Base-by-base conservation (phyloP, 2,329 filamentous ascomycete species). In the Geosmithia morbida region DNA sequence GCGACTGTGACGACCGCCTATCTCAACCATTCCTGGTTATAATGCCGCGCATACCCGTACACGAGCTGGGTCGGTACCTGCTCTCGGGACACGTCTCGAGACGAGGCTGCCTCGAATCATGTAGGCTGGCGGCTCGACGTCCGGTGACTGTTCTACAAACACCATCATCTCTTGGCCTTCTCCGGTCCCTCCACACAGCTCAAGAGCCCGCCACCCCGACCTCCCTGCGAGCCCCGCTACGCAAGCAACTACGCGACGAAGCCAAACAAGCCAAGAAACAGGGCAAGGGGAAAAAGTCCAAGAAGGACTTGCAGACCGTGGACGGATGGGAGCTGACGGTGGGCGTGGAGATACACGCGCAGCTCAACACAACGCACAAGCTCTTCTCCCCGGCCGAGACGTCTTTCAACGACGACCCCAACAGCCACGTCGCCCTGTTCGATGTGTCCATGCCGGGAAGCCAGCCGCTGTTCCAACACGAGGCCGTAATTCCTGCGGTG, bases 261-360 rank as follows among this genome's bases (percentile, higher is more conserved):
- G 78, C 65, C 29, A 87, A 86, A 58, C 74, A 83, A 55, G 66
- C 84, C 48, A 87, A 86, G 57, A 81, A 83, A 46, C 72, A 80
- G 48, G 75, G 64, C 13, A 66, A 67, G 49, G 75, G 63, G 11
- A 66, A 67, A 48, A 67, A 69, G 51, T 63, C 65, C 46, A 72
- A 72, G 52, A 58, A 55, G 26, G 60, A 66, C 37, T 61, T 58
- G 2, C 75, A 79, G 59, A 72, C 68, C 17, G 75, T 77, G 1
- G 66, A 72, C 6, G 81, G 81, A 33, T 98, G 92, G 92, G 87
- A 96, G 63, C 70, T 97, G 57, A 96, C 90, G 0, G 87, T 97
- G 26, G 92, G 92, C 51, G 89, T 98, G 55, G 92, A 98, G 68
- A 92, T 98, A 53, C 92, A 98, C 61, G 92, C 92, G 18, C 90